Base-by-base conservation (phyloP, 805 yeast species). In the Wickerhamomyces mucosus region DNA sequence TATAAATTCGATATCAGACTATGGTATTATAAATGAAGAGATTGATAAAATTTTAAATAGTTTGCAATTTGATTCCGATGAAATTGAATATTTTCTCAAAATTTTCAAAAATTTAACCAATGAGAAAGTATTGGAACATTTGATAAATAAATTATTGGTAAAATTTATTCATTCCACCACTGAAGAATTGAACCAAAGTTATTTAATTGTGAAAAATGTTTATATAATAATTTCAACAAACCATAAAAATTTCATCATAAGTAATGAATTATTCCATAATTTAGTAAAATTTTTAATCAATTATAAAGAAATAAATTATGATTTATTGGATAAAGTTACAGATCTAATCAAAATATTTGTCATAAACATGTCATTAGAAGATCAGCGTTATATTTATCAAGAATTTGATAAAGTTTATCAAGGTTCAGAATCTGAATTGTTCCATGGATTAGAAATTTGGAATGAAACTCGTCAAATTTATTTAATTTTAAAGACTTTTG, bases 1-100 rank as follows among this genome's bases (percentile, higher is more conserved):
- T 0, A 53, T 86, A 30, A 63, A 43, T 11, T 7, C n/a, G 7
- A 11, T 21, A n/a, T n/a, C n/a, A n/a, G n/a, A n/a, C n/a, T n/a
- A n/a, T n/a, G n/a, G n/a, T n/a, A n/a, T n/a, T n/a, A n/a, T n/a
- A n/a, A n/a, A n/a, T n/a, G n/a, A n/a, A n/a, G n/a, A n/a, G n/a
- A n/a, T n/a, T n/a, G n/a, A n/a, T n/a, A n/a, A n/a, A n/a, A n/a
- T n/a, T n/a, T n/a, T n/a, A n/a, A n/a, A n/a, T n/a, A n/a, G n/a
- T n/a, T n/a, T n/a, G n/a, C n/a, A n/a, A n/a, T n/a, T n/a, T n/a
- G n/a, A n/a, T n/a, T n/a, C n/a, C n/a, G n/a, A 26, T 38, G 24
- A 21, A 12, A 14, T 12, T 21, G 7, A 7, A 6, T 21, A 21
- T 21, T n/a, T 21, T 11, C 13, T 21, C n/a, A 21, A 21, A 14